Evolutionary conservation across 192 early-diverging fungal genomes (phyloP).

Genomic region (Gamsiella multidivaricata): DNA sequence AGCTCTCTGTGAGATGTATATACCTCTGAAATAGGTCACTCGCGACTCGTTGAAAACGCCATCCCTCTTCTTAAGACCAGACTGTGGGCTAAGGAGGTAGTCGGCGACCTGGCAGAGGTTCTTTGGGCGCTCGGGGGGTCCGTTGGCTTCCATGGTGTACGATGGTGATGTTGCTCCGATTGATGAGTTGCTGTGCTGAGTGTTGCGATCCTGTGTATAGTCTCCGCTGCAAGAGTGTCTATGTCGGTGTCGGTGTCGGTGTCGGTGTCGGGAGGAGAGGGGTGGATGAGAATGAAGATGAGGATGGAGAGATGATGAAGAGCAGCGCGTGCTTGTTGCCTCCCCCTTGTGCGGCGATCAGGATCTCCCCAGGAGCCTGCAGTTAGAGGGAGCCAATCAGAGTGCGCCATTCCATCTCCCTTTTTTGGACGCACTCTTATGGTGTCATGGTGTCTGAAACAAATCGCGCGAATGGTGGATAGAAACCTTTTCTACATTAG

Average conservation of each 20-base stretch:
- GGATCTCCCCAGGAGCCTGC: too few species aligned
- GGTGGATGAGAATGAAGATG: too few species aligned
- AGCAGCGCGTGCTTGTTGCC: too few species aligned
- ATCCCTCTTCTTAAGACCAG: constrained; percentile 81
- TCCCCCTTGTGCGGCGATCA: too few species aligned
- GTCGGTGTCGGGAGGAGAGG: too few species aligned
- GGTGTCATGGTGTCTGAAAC: too few species aligned
- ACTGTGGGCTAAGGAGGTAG: constrained; percentile 79
- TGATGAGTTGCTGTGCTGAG: not conserved
- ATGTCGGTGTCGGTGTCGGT: too few species aligned
- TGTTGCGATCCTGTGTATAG: too few species aligned
- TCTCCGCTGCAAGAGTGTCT: too few species aligned
- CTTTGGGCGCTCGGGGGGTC: constrained; percentile 61
- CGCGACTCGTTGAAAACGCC: constrained; percentile 91
- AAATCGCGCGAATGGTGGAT: too few species aligned
- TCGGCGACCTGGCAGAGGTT: constrained; percentile 75
- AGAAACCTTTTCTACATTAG: not conserved
- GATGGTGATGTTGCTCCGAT: not conserved
- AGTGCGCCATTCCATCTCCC: not conserved
- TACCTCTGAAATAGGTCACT: constrained; percentile 95
- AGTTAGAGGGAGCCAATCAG: constrained; percentile 1
- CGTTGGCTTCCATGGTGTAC: constrained; percentile 36
- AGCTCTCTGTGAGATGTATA: too few species aligned
- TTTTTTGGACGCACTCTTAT: not conserved
- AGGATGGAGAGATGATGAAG: too few species aligned